These are phyloP conservation scores for Gracilaria caudata DNA, from an alignment of 23 red algal genomes.

Conservation along the genomic window DNA sequence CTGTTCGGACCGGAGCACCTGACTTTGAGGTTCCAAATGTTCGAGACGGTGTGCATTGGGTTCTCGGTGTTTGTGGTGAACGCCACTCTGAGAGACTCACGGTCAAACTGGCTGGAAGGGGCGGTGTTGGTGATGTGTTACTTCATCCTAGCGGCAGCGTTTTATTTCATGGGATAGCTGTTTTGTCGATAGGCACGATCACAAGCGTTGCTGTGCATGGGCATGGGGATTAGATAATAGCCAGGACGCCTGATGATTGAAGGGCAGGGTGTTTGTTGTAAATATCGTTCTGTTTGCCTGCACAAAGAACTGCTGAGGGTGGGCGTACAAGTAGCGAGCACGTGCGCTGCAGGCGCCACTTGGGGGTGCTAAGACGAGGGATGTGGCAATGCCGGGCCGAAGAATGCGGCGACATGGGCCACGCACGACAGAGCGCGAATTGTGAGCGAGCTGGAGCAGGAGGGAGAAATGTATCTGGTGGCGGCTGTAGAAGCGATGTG, in stretches of 20 bases:
- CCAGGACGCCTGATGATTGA: too few relatives aligned
- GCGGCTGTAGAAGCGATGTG: not conserved
- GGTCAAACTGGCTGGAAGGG: slow-evolving; percentile 96
- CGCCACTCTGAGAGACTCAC: slow-evolving; percentile 82
- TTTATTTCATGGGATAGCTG: slow-evolving; percentile 65
- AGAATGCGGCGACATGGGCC: not conserved
- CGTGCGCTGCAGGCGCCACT: not conserved
- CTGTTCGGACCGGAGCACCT: slow-evolving; percentile 70
- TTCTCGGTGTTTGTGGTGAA: slow-evolving; percentile 88
- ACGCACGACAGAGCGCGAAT: not conserved
- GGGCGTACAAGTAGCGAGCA: not conserved
- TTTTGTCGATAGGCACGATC: not conserved
- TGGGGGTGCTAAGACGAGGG: too few relatives aligned
- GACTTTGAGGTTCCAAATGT: slow-evolving; percentile 86
- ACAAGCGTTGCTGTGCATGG: not conserved
- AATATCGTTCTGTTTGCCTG: not conserved
- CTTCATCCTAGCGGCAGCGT: slow-evolving; percentile 75
- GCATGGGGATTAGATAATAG: not conserved
- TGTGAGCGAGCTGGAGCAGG: too few relatives aligned
- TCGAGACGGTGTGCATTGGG: slow-evolving; percentile 74
- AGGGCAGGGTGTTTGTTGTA: not conserved
- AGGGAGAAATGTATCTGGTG: not conserved
- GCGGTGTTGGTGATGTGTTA: slow-evolving; percentile 85
- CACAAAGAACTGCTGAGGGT: not conserved
- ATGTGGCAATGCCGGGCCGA: not conserved